A percentile compares a stretch with the other conserved stretches of the same genome.
Evolutionary conservation across 768 basidiomycete species (phyloP).

Genomic region (Tubosaeta sp.): DNA sequence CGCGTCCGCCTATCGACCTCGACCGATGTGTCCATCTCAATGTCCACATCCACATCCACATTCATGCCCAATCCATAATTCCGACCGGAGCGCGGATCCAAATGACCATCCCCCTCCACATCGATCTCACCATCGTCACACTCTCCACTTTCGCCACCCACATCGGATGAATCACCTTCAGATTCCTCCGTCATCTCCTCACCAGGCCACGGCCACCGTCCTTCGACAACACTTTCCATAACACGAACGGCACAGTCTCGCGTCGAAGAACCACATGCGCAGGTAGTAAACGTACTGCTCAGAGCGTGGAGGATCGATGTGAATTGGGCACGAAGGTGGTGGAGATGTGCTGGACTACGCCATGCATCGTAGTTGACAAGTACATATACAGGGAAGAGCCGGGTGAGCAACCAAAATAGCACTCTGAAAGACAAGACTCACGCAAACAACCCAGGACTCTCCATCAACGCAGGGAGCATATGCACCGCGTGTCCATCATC

Average conservation of each 20-base stretch:
- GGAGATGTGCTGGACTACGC: conserved; percentile 43
- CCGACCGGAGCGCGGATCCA: conserved; percentile 1
- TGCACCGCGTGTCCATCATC: conserved; percentile 89
- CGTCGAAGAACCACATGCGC: conserved; percentile 63
- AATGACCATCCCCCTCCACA: conserved; percentile 22
- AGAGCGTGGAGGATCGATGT: conserved; percentile 67
- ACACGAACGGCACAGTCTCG: conserved; percentile 58
- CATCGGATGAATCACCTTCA: conserved; percentile 16
- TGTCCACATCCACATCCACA: conserved; percentile 23
- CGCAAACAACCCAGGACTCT: conserved; percentile 54
- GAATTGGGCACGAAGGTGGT: conserved; percentile 60
- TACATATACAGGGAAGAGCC: neutral
- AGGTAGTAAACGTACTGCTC: conserved; percentile 67
- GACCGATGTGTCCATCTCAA: conserved; percentile 14
- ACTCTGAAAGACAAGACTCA: conserved; percentile 33
- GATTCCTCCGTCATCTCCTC: conserved; percentile 27
- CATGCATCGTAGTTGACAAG: neutral
- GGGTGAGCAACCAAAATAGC: neutral
- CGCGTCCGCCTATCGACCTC: conserved; percentile 4
- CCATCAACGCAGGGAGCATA: conserved; percentile 62
- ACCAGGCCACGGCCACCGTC: conserved; percentile 28
- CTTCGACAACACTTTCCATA: conserved; percentile 63
- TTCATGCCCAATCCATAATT: conserved; percentile 22
- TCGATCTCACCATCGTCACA: conserved; percentile 19
- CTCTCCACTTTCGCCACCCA: conserved; percentile 10